Conservation (phyloP, 1,284 basidiomycete species). For the Amylostereum chailletii region DNA sequence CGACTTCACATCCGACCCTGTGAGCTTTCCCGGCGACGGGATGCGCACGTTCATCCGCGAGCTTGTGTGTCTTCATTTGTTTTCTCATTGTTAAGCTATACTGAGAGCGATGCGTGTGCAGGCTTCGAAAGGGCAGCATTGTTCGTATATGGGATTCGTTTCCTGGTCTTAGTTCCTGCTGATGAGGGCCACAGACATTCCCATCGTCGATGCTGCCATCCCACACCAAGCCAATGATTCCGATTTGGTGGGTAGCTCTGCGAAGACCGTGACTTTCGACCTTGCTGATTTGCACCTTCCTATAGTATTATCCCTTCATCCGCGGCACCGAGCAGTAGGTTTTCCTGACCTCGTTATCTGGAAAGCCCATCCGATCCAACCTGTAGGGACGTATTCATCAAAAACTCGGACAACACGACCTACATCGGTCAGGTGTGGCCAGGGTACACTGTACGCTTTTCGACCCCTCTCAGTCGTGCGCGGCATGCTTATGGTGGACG, state of each 20-base stretch:
- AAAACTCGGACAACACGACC: conserved; percentile 56
- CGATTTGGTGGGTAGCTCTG: conserved; percentile 25
- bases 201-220: conserved; percentile 32
- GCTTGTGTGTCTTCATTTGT: conserved; percentile 34
- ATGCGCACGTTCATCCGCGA: conserved; percentile 51
- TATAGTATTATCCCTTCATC: conserved; percentile 38
- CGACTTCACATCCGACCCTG: conserved; percentile 64
- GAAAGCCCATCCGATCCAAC: neutral
- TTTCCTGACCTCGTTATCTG: neutral
- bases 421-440: conserved; percentile 65
- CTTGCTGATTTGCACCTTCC: neutral
- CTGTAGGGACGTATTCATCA: conserved; percentile 50
- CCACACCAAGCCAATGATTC: conserved; percentile 29
- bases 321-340: conserved; percentile 31
- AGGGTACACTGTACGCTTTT: conserved; percentile 32
- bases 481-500: neutral
- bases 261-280: neutral
- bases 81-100: neutral
- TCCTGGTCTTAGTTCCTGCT: conserved; percentile 15
- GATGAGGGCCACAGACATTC: conserved; percentile 29
- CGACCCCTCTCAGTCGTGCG: neutral
- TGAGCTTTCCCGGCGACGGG: conserved; percentile 51
- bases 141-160: conserved; percentile 20
- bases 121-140: conserved; percentile 25
- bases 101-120: conserved; percentile 5